These are phyloP conservation scores for Fragaria vesca DNA, from an alignment of 306 rosid genomes.

Conservation along the genomic window DNA sequence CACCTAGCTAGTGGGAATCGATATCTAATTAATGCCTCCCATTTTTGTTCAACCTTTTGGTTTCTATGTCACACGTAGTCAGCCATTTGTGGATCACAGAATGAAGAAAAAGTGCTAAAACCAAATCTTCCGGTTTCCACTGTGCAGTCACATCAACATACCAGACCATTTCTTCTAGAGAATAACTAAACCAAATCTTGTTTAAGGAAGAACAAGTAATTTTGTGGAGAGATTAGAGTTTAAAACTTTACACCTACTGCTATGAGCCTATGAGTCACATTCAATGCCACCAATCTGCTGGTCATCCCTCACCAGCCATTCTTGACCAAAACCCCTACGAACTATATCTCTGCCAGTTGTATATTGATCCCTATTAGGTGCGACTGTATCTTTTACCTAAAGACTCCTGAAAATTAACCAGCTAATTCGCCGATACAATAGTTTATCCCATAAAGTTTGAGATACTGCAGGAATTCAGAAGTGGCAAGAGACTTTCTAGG, in stretches of 20 bases:
- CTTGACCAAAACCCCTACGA: background rate
- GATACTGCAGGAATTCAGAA: background rate
- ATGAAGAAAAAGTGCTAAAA: background rate
- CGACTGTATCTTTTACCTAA: background rate
- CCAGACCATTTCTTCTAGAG: background rate
- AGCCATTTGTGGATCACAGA: background rate
- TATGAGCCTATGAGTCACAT: background rate
- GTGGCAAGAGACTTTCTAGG: background rate
- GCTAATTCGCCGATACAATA: background rate
- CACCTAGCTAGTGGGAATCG: background rate
- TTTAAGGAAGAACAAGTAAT: background rate
- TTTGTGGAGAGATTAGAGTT: background rate
- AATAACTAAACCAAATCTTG: background rate
- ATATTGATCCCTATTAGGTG: background rate
- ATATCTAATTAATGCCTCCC: background rate
- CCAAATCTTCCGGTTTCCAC: background rate
- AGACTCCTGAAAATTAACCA: background rate
- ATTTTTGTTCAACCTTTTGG: background rate
- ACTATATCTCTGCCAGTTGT: background rate
- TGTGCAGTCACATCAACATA: background rate
- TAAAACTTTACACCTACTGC: background rate
- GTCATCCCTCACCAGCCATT: conserved; percentile 16
- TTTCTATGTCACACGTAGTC: background rate
- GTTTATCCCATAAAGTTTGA: background rate
- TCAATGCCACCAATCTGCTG: background rate